Evolutionary conservation across 345 rosid genomes (phyloP).

Genomic region (Citrus medica): DNA sequence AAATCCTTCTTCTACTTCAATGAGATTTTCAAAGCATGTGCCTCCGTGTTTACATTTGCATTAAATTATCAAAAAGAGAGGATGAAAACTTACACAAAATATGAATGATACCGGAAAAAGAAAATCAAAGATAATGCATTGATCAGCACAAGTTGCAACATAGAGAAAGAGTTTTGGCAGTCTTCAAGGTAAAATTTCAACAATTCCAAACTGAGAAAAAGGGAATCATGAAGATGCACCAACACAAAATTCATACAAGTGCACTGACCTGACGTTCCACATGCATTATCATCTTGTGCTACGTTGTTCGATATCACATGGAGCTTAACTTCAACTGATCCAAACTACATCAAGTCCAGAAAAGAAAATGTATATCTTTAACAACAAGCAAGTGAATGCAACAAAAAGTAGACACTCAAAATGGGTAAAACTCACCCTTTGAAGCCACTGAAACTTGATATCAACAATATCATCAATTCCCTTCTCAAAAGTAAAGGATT

Average conservation of each 20-base stretch:
- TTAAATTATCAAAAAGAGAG: too few relatives aligned
- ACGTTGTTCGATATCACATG: slow-evolving; percentile 42
- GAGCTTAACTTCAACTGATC: slow-evolving; percentile 49
- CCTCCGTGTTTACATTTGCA: too few relatives aligned
- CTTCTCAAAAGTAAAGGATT: slow-evolving; percentile 42
- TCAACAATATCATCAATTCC: slow-evolving; percentile 67
- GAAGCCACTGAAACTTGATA: slow-evolving; percentile 55
- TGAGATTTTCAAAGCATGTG: not conserved
- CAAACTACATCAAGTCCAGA: slow-evolving; percentile 45
- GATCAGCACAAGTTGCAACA: not conserved
- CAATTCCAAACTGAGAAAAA: not conserved
- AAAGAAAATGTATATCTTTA: slow-evolving; percentile 11
- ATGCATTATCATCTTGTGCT: slow-evolving; percentile 25
- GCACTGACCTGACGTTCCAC: slow-evolving; percentile 48
- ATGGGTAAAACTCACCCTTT: slow-evolving; percentile 51
- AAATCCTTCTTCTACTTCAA: not conserved
- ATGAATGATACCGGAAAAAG: not conserved
- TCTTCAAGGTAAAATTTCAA: not conserved
- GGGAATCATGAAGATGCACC: not conserved
- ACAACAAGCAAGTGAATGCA: slow-evolving; percentile 4
- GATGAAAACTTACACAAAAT: too few relatives aligned
- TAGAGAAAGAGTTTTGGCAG: not conserved
- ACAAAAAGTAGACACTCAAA: slow-evolving; percentile 2
- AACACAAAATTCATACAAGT: not conserved
- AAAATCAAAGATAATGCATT: not conserved